phyloP scores from a whole-genome alignment of 108 stramenopile species.

The Epipyxis sp. region DNA sequence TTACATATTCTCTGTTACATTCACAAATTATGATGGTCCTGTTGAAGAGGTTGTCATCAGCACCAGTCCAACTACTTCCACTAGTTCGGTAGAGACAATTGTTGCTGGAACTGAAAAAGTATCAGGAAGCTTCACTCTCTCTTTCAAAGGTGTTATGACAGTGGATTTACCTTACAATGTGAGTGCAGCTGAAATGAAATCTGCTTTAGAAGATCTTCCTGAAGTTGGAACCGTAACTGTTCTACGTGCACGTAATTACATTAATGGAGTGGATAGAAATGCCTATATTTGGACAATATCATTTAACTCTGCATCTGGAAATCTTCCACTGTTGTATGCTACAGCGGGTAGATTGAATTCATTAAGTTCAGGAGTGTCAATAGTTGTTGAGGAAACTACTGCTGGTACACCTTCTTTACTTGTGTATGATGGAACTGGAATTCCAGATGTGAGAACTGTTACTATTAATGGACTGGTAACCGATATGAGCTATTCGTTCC shows the following conservation, averaged over 20 bases:
- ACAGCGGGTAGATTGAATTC: constrained; percentile 59
- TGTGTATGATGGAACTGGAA: constrained; percentile 66
- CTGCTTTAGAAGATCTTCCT: constrained; percentile 60
- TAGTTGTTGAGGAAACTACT: constrained; percentile 52
- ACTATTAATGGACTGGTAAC: constrained; percentile 53
- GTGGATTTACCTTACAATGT: constrained; percentile 55
- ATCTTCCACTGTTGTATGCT: constrained; percentile 64
- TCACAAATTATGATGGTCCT: background rate
- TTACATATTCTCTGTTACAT: background rate
- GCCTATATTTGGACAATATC: constrained; percentile 60
- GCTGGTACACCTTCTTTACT: constrained; percentile 65
- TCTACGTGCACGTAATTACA: background rate
- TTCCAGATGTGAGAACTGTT: constrained; percentile 48
- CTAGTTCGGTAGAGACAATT: background rate
- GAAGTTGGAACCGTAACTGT: constrained; percentile 66
- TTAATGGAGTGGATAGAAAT: background rate
- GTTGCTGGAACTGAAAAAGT: constrained; percentile 19
- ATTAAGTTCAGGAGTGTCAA: constrained; percentile 30
- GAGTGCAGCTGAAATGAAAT: constrained; percentile 47
- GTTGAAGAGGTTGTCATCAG: background rate
- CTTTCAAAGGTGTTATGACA: constrained; percentile 42
- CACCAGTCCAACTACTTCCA: background rate
- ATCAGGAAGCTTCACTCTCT: constrained; percentile 45
- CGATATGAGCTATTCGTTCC: constrained; percentile 70
- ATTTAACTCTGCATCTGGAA: constrained; percentile 67